Conservation (phyloP, 768 basidiomycete genomes). For the Kondoa subrosea region DNA sequence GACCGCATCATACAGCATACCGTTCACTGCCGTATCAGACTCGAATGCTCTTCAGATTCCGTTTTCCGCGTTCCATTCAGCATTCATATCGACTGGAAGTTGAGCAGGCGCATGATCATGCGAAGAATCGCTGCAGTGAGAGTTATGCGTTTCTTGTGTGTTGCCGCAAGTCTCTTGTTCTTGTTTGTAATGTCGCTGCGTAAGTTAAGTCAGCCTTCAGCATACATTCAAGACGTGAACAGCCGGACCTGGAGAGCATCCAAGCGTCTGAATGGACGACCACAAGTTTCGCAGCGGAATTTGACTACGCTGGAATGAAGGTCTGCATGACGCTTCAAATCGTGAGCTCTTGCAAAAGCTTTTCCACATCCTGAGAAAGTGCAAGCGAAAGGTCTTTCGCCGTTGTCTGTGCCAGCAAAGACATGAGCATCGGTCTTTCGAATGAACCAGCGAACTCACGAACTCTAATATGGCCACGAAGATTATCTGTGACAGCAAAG, state of each 20-base stretch:
- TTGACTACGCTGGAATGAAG: slow-evolving; percentile 20
- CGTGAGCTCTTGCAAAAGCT: slow-evolving; percentile 8
- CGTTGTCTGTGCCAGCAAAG: too few relatives aligned
- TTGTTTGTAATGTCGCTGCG: background rate
- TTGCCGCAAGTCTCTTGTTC: background rate
- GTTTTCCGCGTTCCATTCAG: background rate
- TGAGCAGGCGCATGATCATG: background rate
- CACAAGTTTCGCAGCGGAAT: slow-evolving; percentile 18
- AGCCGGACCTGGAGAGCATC: slow-evolving; percentile 19
- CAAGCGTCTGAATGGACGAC: slow-evolving; percentile 14
- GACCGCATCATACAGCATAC: too few relatives aligned
- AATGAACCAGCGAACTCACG: background rate
- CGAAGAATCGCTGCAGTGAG: background rate
- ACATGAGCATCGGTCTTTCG: too few relatives aligned
- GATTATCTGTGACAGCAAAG: background rate
- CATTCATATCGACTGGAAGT: background rate
- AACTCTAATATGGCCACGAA: slow-evolving; percentile 1
- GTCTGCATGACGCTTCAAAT: background rate
- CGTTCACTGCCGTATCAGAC: background rate
- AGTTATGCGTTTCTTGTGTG: background rate
- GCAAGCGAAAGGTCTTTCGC: slow-evolving; percentile 6
- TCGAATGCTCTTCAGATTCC: background rate
- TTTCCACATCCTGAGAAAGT: slow-evolving; percentile 1
- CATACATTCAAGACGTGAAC: too few relatives aligned
- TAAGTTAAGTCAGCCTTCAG: too few relatives aligned